Evolutionary conservation across 352 stramenopile species (phyloP).

Genomic region (Pythium dissotocum): DNA sequence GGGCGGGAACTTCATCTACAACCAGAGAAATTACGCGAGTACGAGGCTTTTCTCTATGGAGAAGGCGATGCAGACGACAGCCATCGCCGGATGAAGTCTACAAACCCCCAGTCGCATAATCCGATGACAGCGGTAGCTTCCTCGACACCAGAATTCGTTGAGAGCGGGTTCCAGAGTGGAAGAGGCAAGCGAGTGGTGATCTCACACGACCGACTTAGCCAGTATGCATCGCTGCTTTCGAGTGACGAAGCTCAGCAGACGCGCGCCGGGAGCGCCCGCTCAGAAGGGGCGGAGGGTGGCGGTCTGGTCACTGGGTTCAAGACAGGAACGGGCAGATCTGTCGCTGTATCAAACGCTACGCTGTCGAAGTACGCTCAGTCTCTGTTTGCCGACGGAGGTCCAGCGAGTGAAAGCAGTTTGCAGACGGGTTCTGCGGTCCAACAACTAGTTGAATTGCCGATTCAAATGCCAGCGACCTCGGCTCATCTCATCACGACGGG

Average conservation of each 20-base stretch:
- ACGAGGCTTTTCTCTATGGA: constrained; percentile 4
- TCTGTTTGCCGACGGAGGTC: not conserved
- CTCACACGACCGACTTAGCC: not conserved
- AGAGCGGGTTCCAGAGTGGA: not conserved
- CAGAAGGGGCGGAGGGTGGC: not conserved
- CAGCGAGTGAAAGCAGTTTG: too few relatives aligned
- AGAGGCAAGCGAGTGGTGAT: not conserved
- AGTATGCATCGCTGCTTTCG: not conserved
- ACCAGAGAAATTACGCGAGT: constrained; percentile 26
- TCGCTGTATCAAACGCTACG: not conserved
- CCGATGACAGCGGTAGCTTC: too few relatives aligned
- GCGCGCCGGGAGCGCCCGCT: too few relatives aligned
- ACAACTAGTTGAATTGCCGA: too few relatives aligned
- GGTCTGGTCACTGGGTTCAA: not conserved
- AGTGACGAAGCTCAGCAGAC: not conserved
- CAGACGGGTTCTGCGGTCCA: too few relatives aligned
- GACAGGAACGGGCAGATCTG: not conserved
- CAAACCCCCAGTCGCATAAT: too few relatives aligned
- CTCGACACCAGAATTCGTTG: not conserved
- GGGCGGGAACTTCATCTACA: constrained; percentile 32
- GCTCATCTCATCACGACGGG: not conserved
- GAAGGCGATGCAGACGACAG: too few relatives aligned
- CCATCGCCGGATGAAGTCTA: not conserved
- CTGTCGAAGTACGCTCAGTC: not conserved
- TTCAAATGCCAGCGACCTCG: not conserved